phyloP scores from a whole-genome alignment of 1,139 yeast species.

The Sugiyamaella grinbergsii region DNA sequence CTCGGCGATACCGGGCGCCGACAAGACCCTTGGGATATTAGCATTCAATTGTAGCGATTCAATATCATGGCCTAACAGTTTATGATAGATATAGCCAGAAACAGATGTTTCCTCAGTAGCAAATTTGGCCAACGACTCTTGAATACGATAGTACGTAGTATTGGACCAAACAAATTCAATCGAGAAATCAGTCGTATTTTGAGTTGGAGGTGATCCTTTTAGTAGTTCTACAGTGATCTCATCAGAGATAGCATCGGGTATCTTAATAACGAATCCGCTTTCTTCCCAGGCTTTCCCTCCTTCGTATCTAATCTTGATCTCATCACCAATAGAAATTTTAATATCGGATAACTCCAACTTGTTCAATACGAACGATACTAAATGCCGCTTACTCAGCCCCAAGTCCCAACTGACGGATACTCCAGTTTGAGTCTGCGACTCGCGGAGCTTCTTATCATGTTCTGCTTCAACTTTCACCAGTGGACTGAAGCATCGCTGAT shows the following conservation, averaged over 20 bases:
- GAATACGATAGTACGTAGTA: slow-evolving; percentile 81
- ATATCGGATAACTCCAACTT: slow-evolving; percentile 66
- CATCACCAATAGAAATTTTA: slow-evolving; percentile 86
- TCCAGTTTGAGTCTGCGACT: slow-evolving; percentile 76
- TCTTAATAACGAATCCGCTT: slow-evolving; percentile 66
- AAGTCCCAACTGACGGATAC: slow-evolving; percentile 75
- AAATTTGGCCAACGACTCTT: slow-evolving; percentile 68
- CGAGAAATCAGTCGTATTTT: slow-evolving; percentile 66
- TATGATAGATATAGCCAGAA: slow-evolving; percentile 76
- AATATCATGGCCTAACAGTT: slow-evolving; percentile 79
- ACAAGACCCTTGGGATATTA: slow-evolving; percentile 57
- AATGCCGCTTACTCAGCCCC: slow-evolving; percentile 63
- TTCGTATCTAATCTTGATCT: slow-evolving; percentile 58
- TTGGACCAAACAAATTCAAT: slow-evolving; percentile 94
- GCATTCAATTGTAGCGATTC: slow-evolving; percentile 30
- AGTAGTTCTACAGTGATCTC: slow-evolving; percentile 72
- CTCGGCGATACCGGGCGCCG: slow-evolving; percentile 67
- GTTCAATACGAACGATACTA: slow-evolving; percentile 70
- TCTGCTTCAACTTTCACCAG: slow-evolving; percentile 80
- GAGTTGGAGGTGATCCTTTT: slow-evolving; percentile 55
- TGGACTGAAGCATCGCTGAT: slow-evolving; percentile 85
- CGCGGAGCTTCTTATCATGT: slow-evolving; percentile 71
- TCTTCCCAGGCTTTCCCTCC: slow-evolving; percentile 63
- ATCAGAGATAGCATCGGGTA: slow-evolving; percentile 70
- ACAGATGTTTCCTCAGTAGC: slow-evolving; percentile 74